These are phyloP conservation scores for Albatrellus sp. DNA, from an alignment of 1,284 basidiomycete genomes.

Conservation along the genomic window DNA sequence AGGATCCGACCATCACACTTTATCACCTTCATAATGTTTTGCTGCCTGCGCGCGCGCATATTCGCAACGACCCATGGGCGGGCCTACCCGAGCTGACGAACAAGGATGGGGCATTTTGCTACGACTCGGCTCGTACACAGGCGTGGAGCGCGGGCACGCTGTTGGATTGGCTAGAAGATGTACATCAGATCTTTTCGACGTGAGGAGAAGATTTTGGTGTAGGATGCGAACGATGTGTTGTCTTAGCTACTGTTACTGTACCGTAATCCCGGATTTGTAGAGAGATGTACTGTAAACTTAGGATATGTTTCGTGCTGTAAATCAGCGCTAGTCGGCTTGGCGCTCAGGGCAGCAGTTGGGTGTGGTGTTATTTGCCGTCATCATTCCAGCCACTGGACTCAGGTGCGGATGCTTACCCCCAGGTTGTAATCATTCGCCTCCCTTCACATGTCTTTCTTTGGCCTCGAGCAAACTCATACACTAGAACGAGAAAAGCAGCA, in stretches of 20 bases:
- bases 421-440: neutral
- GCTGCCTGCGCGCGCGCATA: conserved; percentile 57
- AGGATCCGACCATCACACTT: conserved; percentile 64
- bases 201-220: too few species aligned
- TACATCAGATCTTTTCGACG: conserved; percentile 28
- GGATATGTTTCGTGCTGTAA: too few species aligned
- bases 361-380: neutral
- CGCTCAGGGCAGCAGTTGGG: too few species aligned
- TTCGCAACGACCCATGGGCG: conserved; percentile 75
- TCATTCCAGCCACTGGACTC: neutral
- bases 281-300: too few species aligned
- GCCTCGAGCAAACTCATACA: conserved; percentile 52
- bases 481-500: conserved; percentile 43
- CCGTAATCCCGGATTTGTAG: too few species aligned
- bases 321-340: too few species aligned
- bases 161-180: conserved; percentile 74
- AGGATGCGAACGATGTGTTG: too few species aligned
- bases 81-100: conserved; percentile 90
- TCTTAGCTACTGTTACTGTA: too few species aligned
- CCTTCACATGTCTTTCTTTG: conserved; percentile 65
- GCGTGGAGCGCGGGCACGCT: conserved; percentile 88
- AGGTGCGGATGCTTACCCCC: neutral
- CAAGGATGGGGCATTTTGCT: conserved; percentile 67
- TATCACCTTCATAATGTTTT: conserved; percentile 71
- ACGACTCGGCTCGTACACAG: conserved; percentile 83